Percentiles rank a stretch among this genome's conserved stretches.
These are phyloP conservation scores for Geotrichum cucujoidarum DNA, from an alignment of 1,139 yeast genomes.

Conservation along the genomic window DNA sequence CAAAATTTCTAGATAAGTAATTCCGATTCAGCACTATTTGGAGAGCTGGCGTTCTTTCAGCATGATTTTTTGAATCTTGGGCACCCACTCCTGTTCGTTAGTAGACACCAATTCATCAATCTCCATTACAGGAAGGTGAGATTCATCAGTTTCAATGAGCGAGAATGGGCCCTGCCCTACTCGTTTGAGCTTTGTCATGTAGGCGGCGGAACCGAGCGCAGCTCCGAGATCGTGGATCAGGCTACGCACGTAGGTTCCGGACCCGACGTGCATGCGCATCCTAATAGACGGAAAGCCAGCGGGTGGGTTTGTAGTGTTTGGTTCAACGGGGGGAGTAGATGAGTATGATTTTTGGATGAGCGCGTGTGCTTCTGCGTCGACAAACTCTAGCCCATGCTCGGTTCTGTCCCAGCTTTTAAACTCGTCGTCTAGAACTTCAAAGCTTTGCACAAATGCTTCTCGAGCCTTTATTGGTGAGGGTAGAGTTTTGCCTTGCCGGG, in stretches of 20 bases:
- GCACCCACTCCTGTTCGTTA: constrained; percentile 7
- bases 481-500: constrained; percentile 77
- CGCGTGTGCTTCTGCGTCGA: constrained; percentile 37
- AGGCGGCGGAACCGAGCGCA: constrained; percentile 73
- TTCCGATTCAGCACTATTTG: background rate
- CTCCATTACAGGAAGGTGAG: too few species aligned
- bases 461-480: constrained; percentile 78
- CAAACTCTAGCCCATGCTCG: constrained; percentile 39
- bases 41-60: background rate
- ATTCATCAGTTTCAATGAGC: too few species aligned
- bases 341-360: background rate
- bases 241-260: constrained; percentile 95
- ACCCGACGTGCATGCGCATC: too few species aligned
- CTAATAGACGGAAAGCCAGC: constrained; percentile 62
- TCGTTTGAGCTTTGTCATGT: constrained; percentile 81
- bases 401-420: constrained; percentile 28
- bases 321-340: background rate
- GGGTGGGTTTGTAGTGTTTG: background rate
- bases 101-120: constrained; percentile 49
- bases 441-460: constrained; percentile 54
- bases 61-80: constrained; percentile 1
- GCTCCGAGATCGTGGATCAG: constrained; percentile 83
- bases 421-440: constrained; percentile 43
- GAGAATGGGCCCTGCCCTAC: constrained; percentile 80
- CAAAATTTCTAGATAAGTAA: background rate